phyloP scores from a whole-genome alignment of 1,284 basidiomycete species.

The Thecaphora thlaspeos region DNA sequence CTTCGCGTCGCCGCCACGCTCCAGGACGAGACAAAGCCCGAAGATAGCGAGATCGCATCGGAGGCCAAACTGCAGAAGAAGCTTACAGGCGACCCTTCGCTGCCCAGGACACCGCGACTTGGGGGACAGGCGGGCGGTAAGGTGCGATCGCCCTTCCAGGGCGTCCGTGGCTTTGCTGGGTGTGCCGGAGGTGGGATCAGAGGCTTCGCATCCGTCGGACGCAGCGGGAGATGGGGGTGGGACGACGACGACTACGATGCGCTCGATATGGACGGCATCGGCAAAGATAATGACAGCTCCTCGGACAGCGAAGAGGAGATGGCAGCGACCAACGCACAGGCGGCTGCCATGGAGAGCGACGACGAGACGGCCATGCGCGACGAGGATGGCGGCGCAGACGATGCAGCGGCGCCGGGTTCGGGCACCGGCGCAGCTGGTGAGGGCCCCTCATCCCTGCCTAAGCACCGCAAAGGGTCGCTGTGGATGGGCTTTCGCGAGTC shows the following conservation, averaged over 20 bases:
- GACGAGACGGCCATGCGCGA: slow-evolving; percentile 3
- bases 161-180: neutral
- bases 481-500: slow-evolving; percentile 37
- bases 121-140: neutral
- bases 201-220: slow-evolving; percentile 5
- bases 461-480: slow-evolving; percentile 20
- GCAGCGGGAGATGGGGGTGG: slow-evolving; percentile 15
- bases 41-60: slow-evolving; percentile 50
- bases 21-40: slow-evolving; percentile 43
- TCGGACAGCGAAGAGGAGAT: slow-evolving; percentile 3
- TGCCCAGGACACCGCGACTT: slow-evolving; percentile 27
- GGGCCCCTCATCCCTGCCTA: slow-evolving; percentile 12
- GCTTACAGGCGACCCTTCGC: slow-evolving; percentile 26
- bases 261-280: slow-evolving; percentile 1
- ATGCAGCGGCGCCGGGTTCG: too few species aligned
- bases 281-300: slow-evolving; percentile 1
- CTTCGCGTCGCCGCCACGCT: slow-evolving; percentile 49
- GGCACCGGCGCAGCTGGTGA: neutral
- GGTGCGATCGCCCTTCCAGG: slow-evolving; percentile 10
- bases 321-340: neutral
- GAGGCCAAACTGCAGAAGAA: slow-evolving; percentile 52
- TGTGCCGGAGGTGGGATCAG: neutral
- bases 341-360: neutral
- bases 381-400: neutral
- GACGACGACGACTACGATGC: slow-evolving; percentile 34